Conservation (phyloP, 2,329 filamentous ascomycete genomes). For the Hypoxylon sp. region DNA sequence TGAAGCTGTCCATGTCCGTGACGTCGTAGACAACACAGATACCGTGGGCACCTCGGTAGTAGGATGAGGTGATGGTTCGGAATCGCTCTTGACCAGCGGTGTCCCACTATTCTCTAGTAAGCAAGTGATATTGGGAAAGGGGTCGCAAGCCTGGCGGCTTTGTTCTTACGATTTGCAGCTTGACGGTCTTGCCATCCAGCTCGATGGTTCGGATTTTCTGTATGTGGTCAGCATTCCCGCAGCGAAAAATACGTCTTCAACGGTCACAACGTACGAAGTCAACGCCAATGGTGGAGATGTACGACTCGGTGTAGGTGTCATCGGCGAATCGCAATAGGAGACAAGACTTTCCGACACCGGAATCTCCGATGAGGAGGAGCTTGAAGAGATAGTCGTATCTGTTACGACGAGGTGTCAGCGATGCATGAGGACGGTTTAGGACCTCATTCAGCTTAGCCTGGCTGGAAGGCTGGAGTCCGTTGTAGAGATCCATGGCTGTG, state of each 20-base stretch:
- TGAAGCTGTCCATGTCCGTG: constrained; percentile 99
- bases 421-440: constrained; percentile 24
- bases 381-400: constrained; percentile 99
- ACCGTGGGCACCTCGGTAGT: constrained; percentile 98
- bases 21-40: constrained; percentile 99
- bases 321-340: constrained; percentile 97
- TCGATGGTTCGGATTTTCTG: constrained; percentile 99
- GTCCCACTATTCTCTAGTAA: constrained; percentile 80
- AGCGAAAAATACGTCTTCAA: neutral
- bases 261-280: constrained; percentile 83
- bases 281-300: constrained; percentile 99
- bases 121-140: constrained; percentile 26
- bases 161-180: constrained; percentile 91
- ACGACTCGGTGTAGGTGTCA: constrained; percentile 99
- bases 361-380: constrained; percentile 99
- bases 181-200: constrained; percentile 99
- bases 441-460: constrained; percentile 42
- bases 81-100: constrained; percentile 99
- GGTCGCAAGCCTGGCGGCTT: constrained; percentile 38
- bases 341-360: constrained; percentile 99
- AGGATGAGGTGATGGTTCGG: constrained; percentile 99
- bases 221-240: constrained; percentile 48
- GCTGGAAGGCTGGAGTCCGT: constrained; percentile 40
- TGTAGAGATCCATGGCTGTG: constrained; percentile 23
- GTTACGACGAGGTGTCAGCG: constrained; percentile 46